phyloP scores from a whole-genome alignment of 495 filamentous ascomycete genomes.

The Usnea hakonensis region DNA sequence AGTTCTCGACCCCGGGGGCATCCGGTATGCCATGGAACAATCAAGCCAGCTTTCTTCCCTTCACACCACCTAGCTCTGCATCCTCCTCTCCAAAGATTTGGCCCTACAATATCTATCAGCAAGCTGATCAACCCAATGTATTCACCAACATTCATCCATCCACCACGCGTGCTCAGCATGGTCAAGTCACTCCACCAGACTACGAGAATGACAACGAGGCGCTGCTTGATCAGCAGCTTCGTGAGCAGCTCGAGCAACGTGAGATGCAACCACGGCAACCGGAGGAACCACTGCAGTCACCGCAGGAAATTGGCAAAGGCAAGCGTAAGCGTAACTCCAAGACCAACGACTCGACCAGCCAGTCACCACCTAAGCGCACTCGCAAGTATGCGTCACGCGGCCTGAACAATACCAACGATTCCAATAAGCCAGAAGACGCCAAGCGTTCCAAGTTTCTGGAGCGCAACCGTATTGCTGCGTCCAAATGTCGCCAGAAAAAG shows the following conservation, averaged over 20 bases:
- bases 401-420: conserved; percentile 5
- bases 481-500: conserved; percentile 83
- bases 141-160: conserved; percentile 17
- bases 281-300: no score
- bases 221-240: conserved; percentile 12
- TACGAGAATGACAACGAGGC: conserved; percentile 14
- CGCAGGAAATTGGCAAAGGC: not conserved
- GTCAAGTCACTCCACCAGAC: conserved; percentile 25
- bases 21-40: conserved; percentile 9
- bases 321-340: conserved; percentile 8
- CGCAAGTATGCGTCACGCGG: conserved; percentile 20
- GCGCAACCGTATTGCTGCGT: conserved; percentile 74
- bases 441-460: conserved; percentile 51
- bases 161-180: conserved; percentile 20
- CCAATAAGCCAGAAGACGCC: conserved; percentile 18
- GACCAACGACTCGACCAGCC: not conserved
- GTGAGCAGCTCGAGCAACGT: conserved; percentile 13
- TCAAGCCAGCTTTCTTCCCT: conserved; percentile 7
- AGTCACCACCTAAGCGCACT: conserved; percentile 17
- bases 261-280: no score
- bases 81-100: conserved; percentile 13
- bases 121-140: conserved; percentile 12
- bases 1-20: conserved; percentile 5
- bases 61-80: conserved; percentile 22
- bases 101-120: conserved; percentile 14